Evolutionary conservation across 768 basidiomycete genomes (phyloP).

Genomic region (Boletus tylopilopsis): DNA sequence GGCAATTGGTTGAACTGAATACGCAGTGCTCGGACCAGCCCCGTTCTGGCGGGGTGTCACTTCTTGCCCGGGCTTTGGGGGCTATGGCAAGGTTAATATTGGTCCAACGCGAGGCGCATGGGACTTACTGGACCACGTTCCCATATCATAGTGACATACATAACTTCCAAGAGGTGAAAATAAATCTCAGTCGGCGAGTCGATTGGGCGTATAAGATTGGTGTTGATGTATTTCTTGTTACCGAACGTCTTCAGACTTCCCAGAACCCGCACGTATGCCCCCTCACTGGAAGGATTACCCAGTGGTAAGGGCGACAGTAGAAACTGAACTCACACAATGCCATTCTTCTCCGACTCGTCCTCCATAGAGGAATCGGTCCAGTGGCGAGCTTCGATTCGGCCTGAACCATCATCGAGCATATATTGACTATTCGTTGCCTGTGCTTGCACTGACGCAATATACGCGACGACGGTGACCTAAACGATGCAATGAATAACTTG

Average conservation of each 20-base stretch:
- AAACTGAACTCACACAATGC: slow-evolving; percentile 40
- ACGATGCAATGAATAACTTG: slow-evolving; percentile 1
- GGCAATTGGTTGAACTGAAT: slow-evolving; percentile 35
- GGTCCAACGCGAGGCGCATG: neutral
- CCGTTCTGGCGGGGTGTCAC: slow-evolving; percentile 6
- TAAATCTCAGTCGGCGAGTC: slow-evolving; percentile 73
- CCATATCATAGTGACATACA: slow-evolving; percentile 61
- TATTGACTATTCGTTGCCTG: slow-evolving; percentile 83
- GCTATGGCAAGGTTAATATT: slow-evolving; percentile 21
- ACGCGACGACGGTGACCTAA: slow-evolving; percentile 72
- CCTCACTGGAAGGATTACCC: slow-evolving; percentile 46
- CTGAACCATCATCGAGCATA: slow-evolving; percentile 83
- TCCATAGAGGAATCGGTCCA: slow-evolving; percentile 72
- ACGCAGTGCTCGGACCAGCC: slow-evolving; percentile 36
- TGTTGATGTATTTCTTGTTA: slow-evolving; percentile 78
- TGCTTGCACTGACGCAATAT: slow-evolving; percentile 61
- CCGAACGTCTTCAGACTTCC: slow-evolving; percentile 81
- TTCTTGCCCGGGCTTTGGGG: slow-evolving; percentile 31
- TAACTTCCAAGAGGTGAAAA: slow-evolving; percentile 77
- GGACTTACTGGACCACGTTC: slow-evolving; percentile 62
- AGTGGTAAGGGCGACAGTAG: neutral
- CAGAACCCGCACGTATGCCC: slow-evolving; percentile 75
- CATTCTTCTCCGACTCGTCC: slow-evolving; percentile 49
- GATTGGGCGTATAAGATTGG: slow-evolving; percentile 64
- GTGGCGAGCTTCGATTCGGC: slow-evolving; percentile 68